Conservation (phyloP, 352 stramenopile species). For the Thalassiosira livingstoniorum region DNA sequence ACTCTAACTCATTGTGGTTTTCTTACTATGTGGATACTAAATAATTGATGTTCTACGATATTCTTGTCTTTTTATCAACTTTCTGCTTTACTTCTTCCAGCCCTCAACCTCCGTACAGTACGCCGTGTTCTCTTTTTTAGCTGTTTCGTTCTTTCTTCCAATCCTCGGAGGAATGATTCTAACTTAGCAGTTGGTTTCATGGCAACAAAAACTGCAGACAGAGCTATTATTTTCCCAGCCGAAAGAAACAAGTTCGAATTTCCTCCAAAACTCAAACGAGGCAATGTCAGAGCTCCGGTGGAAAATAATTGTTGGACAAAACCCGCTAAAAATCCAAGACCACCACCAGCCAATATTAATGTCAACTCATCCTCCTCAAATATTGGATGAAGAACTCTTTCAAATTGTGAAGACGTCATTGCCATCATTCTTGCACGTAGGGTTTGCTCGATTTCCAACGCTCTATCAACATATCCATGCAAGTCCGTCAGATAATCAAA, state of each 20-base stretch:
- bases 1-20: too few species aligned
- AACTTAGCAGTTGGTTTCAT: slow-evolving; percentile 52
- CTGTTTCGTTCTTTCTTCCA: slow-evolving; percentile 51
- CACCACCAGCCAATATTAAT: slow-evolving; percentile 94
- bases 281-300: slow-evolving; percentile 46
- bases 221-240: slow-evolving; percentile 36
- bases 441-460: slow-evolving; percentile 91
- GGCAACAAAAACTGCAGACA: slow-evolving; percentile 53
- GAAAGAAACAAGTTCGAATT: slow-evolving; percentile 41
- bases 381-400: slow-evolving; percentile 90
- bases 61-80: too few species aligned
- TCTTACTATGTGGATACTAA: too few species aligned
- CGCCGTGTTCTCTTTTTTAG: slow-evolving; percentile 47
- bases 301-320: slow-evolving; percentile 86
- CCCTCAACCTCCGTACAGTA: slow-evolving; percentile 27
- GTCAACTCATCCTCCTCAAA: slow-evolving; percentile 97
- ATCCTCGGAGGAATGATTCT: slow-evolving; percentile 42
- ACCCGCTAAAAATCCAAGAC: slow-evolving; percentile 91
- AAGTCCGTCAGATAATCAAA: slow-evolving; percentile 85
- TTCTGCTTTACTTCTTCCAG: too few species aligned
- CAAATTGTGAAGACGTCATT: slow-evolving; percentile 90
- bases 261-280: slow-evolving; percentile 41
- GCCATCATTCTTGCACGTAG: slow-evolving; percentile 91
- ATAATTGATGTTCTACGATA: too few species aligned
- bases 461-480: slow-evolving; percentile 91